These are phyloP conservation scores for Clavulina sp. DNA, from an alignment of 768 basidiomycete species.

Conservation along the genomic window DNA sequence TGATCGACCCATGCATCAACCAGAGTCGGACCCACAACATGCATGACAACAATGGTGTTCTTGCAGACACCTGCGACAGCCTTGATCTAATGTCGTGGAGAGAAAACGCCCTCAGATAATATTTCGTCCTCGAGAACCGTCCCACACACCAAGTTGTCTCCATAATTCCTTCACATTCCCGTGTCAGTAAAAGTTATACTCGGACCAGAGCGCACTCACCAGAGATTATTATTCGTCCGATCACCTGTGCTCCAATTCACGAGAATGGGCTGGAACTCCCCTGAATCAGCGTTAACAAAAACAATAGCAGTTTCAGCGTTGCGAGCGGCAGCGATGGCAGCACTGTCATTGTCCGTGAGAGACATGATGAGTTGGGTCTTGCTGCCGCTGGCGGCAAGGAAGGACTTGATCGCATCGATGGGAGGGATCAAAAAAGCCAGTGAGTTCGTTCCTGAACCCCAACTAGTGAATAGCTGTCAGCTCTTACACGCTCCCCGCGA, in stretches of 20 bases:
- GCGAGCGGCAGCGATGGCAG: slow-evolving; percentile 9
- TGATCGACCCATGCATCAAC: slow-evolving; percentile 2
- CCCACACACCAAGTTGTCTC: neutral
- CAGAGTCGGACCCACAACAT: slow-evolving; percentile 41
- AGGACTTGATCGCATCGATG: slow-evolving; percentile 12
- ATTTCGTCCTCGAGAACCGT: too few relatives aligned
- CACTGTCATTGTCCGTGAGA: slow-evolving; percentile 1
- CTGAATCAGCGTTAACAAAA: slow-evolving; percentile 12
- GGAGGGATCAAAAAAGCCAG: slow-evolving; percentile 13
- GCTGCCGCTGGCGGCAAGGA: slow-evolving; percentile 2
- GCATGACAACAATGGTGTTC: slow-evolving; percentile 67
- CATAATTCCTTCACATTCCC: neutral
- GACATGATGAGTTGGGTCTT: neutral
- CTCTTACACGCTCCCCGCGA: too few relatives aligned
- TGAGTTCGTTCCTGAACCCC: slow-evolving; percentile 15
- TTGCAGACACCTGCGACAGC: slow-evolving; percentile 46
- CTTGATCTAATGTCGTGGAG: neutral
- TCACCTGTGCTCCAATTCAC: neutral
- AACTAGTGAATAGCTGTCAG: slow-evolving; percentile 2
- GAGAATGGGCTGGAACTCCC: neutral
- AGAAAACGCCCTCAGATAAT: too few relatives aligned
- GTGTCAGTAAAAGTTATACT: neutral
- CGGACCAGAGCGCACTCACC: neutral
- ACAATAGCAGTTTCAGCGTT: slow-evolving; percentile 14
- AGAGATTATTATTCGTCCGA: neutral